A percentile compares a stretch with the other conserved stretches of the same genome.
These are phyloP conservation scores for Aspergillus tamarii DNA, from an alignment of 2,329 filamentous ascomycete species.

Conservation along the genomic window DNA sequence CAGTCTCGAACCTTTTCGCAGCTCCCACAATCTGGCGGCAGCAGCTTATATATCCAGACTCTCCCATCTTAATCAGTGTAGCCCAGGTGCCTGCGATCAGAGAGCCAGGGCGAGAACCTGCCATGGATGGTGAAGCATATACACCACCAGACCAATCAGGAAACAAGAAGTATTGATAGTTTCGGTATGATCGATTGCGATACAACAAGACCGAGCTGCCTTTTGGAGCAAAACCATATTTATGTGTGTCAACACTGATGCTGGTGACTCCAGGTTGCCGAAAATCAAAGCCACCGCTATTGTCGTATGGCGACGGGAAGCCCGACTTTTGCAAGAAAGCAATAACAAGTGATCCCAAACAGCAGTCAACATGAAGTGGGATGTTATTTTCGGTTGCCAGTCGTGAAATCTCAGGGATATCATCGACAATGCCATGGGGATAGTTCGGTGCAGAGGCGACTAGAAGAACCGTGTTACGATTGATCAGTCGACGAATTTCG, in stretches of 20 bases:
- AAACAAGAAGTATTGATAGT: conserved; percentile 95
- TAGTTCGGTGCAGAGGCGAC: conserved; percentile 97
- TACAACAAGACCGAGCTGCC: conserved; percentile 94
- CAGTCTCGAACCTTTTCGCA: conserved; percentile 77
- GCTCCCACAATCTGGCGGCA: conserved; percentile 87
- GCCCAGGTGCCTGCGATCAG: conserved; percentile 97
- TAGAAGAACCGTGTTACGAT: conserved; percentile 88
- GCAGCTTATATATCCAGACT: conserved; percentile 79
- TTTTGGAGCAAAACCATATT: conserved; percentile 98
- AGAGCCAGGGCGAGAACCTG: conserved; percentile 87
- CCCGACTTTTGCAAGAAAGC: conserved; percentile 92
- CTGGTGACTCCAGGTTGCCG: conserved; percentile 89
- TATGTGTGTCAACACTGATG: conserved; percentile 97
- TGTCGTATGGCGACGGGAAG: conserved; percentile 57
- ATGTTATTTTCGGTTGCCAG: conserved; percentile 73
- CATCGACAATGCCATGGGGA: conserved; percentile 96
- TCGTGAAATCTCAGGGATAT: conserved; percentile 81
- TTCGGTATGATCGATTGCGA: conserved; percentile 74
- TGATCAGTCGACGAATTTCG: conserved; percentile 80
- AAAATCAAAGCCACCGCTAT: conserved; percentile 74
- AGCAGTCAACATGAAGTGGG: conserved; percentile 97
- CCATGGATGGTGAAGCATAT: conserved; percentile 89
- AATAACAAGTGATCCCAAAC: conserved; percentile 91
- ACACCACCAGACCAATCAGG: conserved; percentile 95
- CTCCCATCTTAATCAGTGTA: conserved; percentile 83